phyloP scores from a whole-genome alignment of 371 early-diverging fungal species.

The Synchytrium microbalum region DNA sequence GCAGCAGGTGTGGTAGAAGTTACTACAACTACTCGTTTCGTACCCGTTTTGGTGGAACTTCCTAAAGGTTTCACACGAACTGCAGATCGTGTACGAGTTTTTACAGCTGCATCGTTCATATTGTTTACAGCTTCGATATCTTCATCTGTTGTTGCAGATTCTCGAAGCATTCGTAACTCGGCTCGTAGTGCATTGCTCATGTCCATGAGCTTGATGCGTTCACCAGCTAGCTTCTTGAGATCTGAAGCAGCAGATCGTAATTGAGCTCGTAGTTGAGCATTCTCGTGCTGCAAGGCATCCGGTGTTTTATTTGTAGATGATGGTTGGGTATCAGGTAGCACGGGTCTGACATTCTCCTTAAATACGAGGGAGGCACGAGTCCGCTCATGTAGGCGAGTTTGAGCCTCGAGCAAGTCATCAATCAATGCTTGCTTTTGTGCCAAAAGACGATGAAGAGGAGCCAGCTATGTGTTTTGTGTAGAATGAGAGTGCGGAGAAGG shows the following conservation, averaged over 20 bases:
- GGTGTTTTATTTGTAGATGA: too few species aligned
- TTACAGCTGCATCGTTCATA: neutral
- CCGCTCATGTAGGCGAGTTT: slow-evolving; percentile 6
- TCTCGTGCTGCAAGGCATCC: slow-evolving; percentile 12
- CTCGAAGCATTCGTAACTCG: slow-evolving; percentile 12
- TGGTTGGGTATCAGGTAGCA: too few species aligned
- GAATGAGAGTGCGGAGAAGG: too few species aligned
- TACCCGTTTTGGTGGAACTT: slow-evolving; percentile 10
- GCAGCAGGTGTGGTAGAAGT: neutral
- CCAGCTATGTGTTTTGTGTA: too few species aligned
- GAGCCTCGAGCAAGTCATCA: slow-evolving; percentile 13
- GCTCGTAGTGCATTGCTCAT: slow-evolving; percentile 30
- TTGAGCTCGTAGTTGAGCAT: slow-evolving; percentile 12
- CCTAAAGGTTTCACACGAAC: neutral
- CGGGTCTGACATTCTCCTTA: too few species aligned
- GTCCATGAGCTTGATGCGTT: slow-evolving; percentile 23
- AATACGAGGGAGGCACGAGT: too few species aligned
- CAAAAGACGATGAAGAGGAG: too few species aligned
- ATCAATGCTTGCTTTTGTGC: slow-evolving; percentile 15
- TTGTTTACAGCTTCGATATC: slow-evolving; percentile 5
- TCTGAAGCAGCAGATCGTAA: slow-evolving; percentile 17
- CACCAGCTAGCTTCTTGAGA: slow-evolving; percentile 12
- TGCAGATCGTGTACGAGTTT: neutral
- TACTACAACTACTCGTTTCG: neutral
- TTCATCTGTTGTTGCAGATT: neutral